Percentiles rank a stretch among this genome's conserved stretches.
Evolutionary conservation across 495 filamentous ascomycete genomes (phyloP).

Genomic region (Achaetomiella virescens): DNA sequence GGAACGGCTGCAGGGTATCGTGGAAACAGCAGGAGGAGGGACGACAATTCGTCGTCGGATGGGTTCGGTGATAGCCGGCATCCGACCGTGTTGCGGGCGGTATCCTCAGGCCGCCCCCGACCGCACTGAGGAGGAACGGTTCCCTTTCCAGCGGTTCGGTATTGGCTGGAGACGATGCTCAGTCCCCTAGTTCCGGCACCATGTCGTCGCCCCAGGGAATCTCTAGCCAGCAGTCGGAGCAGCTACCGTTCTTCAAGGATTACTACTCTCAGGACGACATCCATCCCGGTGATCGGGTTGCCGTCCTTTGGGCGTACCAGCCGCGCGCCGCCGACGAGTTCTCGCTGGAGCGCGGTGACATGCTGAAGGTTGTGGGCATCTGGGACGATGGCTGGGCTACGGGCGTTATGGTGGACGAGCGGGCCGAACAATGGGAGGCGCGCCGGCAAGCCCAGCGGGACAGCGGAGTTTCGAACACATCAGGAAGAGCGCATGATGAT

Average conservation of each 20-base stretch:
- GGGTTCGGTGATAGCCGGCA: slow-evolving; percentile 69
- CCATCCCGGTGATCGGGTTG: slow-evolving; percentile 80
- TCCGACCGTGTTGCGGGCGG: slow-evolving; percentile 55
- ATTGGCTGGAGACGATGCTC: slow-evolving; percentile 60
- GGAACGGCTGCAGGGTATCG: slow-evolving; percentile 36
- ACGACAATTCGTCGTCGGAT: slow-evolving; percentile 75
- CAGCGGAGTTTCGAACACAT: slow-evolving; percentile 86
- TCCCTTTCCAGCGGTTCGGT: slow-evolving; percentile 86
- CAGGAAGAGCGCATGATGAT: slow-evolving; percentile 50
- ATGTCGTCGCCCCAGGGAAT: slow-evolving; percentile 78
- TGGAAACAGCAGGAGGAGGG: slow-evolving; percentile 46
- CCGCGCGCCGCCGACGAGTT: slow-evolving; percentile 93
- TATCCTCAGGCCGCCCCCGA: slow-evolving; percentile 54
- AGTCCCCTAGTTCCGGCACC: slow-evolving; percentile 69
- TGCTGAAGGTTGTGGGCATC: slow-evolving; percentile 97
- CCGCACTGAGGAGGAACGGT: slow-evolving; percentile 59
- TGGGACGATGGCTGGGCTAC: slow-evolving; percentile 99
- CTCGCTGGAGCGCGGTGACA: slow-evolving; percentile 88
- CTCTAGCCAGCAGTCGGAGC: slow-evolving; percentile 88
- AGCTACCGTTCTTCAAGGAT: slow-evolving; percentile 91
- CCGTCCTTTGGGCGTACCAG: slow-evolving; percentile 94
- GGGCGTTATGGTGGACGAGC: slow-evolving; percentile 72
- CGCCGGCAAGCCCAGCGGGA: slow-evolving; percentile 74
- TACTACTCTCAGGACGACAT: slow-evolving; percentile 98
- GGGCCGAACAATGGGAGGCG: slow-evolving; percentile 82